Evolutionary conservation across 352 stramenopile genomes (phyloP).

Genomic region (Phytophthora palmivora): DNA sequence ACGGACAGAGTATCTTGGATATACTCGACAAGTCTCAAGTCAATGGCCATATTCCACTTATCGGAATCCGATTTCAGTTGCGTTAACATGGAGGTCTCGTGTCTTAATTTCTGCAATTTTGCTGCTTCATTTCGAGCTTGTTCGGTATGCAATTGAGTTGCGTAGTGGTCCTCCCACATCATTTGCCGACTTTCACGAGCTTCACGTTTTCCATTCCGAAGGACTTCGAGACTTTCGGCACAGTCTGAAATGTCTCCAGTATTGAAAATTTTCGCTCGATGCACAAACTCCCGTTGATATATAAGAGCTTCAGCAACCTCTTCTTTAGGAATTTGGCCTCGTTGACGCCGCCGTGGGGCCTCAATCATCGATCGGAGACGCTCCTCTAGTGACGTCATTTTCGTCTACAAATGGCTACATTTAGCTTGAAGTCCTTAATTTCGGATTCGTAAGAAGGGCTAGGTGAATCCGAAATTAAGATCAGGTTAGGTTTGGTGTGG

Average conservation of each 20-base stretch:
- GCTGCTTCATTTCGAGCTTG: slow-evolving; percentile 13
- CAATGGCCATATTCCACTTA: slow-evolving; percentile 80
- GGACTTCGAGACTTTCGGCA: slow-evolving; percentile 49
- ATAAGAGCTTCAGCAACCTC: slow-evolving; percentile 46
- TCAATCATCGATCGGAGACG: slow-evolving; percentile 54
- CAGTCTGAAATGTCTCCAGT: slow-evolving; percentile 57
- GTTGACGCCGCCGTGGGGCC: slow-evolving; percentile 49
- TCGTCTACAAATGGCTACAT: slow-evolving; percentile 23
- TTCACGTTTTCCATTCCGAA: slow-evolving; percentile 57
- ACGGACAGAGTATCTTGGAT: slow-evolving; percentile 42
- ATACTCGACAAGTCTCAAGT: slow-evolving; percentile 56
- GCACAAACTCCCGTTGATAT: slow-evolving; percentile 57
- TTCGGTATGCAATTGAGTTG: slow-evolving; percentile 36
- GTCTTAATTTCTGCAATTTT: slow-evolving; percentile 52
- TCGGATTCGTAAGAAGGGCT: no score
- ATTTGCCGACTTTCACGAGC: slow-evolving; percentile 63
- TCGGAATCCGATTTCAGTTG: slow-evolving; percentile 61
- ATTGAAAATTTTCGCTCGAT: slow-evolving; percentile 45
- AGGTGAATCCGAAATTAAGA: no score
- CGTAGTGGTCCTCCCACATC: slow-evolving; percentile 72
- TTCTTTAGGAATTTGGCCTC: slow-evolving; percentile 55
- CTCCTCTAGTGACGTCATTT: slow-evolving; percentile 43
- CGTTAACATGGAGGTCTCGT: slow-evolving; percentile 61
- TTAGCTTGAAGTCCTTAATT: no score
- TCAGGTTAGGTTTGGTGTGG: no score